A percentile compares a stretch with the other conserved stretches of the same genome.
Conservation (phyloP, 352 stramenopile species). For the Globisporangium rhizosaccharum region DNA sequence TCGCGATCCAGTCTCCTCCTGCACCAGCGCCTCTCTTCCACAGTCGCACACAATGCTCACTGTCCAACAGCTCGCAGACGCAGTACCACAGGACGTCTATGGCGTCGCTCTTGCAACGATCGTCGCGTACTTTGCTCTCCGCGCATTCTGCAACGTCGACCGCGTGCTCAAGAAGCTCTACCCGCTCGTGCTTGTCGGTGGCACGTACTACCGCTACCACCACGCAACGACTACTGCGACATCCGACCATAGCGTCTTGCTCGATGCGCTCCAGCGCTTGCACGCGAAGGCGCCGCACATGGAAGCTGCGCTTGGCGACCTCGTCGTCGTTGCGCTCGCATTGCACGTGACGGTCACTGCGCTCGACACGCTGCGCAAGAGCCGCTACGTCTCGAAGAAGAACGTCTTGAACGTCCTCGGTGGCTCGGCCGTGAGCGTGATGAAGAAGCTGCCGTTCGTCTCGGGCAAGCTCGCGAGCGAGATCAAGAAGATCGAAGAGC, state of each 20-base stretch:
- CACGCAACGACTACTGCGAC: not conserved
- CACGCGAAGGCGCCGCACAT: slow-evolving; percentile 10
- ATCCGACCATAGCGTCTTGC: slow-evolving; percentile 10
- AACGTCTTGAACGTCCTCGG: slow-evolving; percentile 67
- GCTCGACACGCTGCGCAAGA: slow-evolving; percentile 38
- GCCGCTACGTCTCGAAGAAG: slow-evolving; percentile 74
- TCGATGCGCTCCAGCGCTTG: slow-evolving; percentile 13
- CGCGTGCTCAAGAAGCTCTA: slow-evolving; percentile 50
- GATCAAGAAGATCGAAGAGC: slow-evolving; percentile 74
- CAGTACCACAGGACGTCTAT: slow-evolving; percentile 25
- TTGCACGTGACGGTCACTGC: slow-evolving; percentile 22
- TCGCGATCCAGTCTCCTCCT: not conserved
- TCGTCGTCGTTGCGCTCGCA: slow-evolving; percentile 7
- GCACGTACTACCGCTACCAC: slow-evolving; percentile 48
- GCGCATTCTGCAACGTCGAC: slow-evolving; percentile 65
- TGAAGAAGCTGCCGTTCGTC: slow-evolving; percentile 60
- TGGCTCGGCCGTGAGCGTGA: slow-evolving; percentile 30
- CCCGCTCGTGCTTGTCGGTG: slow-evolving; percentile 41
- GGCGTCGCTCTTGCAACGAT: slow-evolving; percentile 29
- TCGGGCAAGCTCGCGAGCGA: slow-evolving; percentile 46
- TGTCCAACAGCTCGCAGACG: slow-evolving; percentile 21
- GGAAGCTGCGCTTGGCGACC: slow-evolving; percentile 15
- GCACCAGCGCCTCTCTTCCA: not conserved
- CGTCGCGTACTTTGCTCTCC: slow-evolving; percentile 57
- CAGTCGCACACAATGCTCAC: slow-evolving; percentile 12